Base-by-base conservation (phyloP, 257 asterid species). In the Datura wrightii region DNA sequence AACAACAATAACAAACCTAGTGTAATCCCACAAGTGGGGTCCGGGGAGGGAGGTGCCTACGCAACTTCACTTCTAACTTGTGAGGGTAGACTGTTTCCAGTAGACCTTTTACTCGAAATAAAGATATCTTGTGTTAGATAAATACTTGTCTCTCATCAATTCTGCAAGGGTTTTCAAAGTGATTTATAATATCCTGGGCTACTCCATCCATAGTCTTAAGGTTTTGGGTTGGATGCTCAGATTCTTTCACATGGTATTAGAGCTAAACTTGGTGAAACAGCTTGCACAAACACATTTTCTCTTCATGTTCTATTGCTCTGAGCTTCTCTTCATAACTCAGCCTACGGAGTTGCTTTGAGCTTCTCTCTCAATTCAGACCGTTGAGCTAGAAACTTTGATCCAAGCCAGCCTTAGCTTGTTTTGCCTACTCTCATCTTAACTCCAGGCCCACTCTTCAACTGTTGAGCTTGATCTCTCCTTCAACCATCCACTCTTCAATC, bases 71-170 rank as follows among this genome's bases (percentile, higher is more conserved):
- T 1, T 24, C 31, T 24, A 24, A 24, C 31, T 24, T 24, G 31
- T 24, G 31, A 24, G 31, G 31, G 31, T 24, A 24, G 31, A 24
- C 31, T 24, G 31, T 24, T 24, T 24, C 31, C 31, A 24, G 31
- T 24, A 24, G 31, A 24, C 31, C 31, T 24, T 24, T 1, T 24
- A 24, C 31, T 24, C 31, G 31, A 24, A 70, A 70, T 41, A 41
- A 70, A 39, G 37, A 60, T 60, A 13, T 59, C 36, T 59, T 59
- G 37, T 66, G 76, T 37, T 66, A 66, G 13, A 66, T 15, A 67
- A 67, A 67, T 67, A 16, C 52, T 66, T 67, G 78, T 67, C 52
- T 67, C 78, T 67, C 78, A 39, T 15, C 31, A 37, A 52, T 67
- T 67, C 31, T 67, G 31, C 14, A 3, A 10, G 78, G 9, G 78